Evolutionary conservation across 331 rosid species (phyloP).

Genomic region (Malus hybrid): DNA sequence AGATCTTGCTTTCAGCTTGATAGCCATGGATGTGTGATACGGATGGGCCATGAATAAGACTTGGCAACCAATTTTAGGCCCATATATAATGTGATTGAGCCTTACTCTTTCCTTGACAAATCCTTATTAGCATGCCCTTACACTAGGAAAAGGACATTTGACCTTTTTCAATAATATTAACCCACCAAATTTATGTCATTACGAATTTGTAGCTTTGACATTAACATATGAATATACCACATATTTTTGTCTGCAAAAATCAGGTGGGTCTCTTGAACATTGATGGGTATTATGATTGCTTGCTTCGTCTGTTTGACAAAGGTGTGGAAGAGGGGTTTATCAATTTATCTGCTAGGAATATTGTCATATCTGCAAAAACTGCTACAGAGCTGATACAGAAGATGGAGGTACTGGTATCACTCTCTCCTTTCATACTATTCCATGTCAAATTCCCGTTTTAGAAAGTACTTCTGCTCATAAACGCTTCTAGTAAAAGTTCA

Average conservation of each 20-base stretch:
- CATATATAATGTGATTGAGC: background rate
- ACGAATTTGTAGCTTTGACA: background rate
- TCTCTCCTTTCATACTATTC: background rate
- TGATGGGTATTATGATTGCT: conserved; percentile 32
- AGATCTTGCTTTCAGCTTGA: background rate
- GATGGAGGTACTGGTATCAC: conserved; percentile 17
- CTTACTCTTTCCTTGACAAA: background rate
- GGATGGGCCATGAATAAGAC: conserved; percentile 17
- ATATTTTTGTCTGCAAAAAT: background rate
- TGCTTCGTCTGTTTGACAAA: conserved; percentile 28
- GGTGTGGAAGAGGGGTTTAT: conserved; percentile 37
- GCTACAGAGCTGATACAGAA: conserved; percentile 16
- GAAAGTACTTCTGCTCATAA: background rate
- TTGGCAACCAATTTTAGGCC: conserved; percentile 17
- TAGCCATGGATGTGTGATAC: background rate
- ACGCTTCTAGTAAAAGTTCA: background rate
- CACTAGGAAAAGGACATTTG: background rate
- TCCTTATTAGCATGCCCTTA: background rate
- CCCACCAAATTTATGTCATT: background rate
- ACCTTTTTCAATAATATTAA: background rate
- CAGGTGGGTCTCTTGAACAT: conserved; percentile 24
- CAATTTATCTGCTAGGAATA: conserved; percentile 15
- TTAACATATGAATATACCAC: background rate
- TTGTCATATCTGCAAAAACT: conserved; percentile 21
- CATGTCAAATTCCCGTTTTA: background rate